A percentile compares a stretch with the other conserved stretches of the same genome.
Conservation (phyloP, 345 rosid species). For the Ceriops decandra region DNA sequence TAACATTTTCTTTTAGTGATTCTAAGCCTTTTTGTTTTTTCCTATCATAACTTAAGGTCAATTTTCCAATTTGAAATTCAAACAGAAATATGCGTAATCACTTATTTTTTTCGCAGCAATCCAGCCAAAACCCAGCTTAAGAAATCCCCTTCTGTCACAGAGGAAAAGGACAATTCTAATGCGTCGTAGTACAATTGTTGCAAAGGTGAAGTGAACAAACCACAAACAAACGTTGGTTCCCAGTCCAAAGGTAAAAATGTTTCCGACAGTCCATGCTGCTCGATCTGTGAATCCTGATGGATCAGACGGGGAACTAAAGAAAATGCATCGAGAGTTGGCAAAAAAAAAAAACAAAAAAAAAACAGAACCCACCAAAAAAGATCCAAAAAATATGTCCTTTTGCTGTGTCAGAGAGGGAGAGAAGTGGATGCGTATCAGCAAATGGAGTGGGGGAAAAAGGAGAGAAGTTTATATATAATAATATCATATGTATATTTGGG, state of each 20-base stretch:
- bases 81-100: neutral
- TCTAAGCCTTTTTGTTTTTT: neutral
- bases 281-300: neutral
- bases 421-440: neutral
- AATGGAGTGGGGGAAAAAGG: neutral
- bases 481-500: neutral
- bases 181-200: neutral
- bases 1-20: slow-evolving; percentile 6
- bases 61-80: neutral
- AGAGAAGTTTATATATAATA: neutral
- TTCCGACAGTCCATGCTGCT: neutral
- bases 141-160: neutral
- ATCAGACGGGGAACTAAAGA: neutral
- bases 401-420: neutral
- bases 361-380: neutral
- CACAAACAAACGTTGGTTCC: neutral
- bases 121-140: neutral
- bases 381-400: neutral
- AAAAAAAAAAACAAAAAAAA: neutral
- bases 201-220: neutral
- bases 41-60: neutral
- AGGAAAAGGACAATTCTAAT: slow-evolving; percentile 17
- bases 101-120: neutral
- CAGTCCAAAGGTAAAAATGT: neutral
- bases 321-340: slow-evolving; percentile 12